A percentile compares a stretch with the other conserved stretches of the same genome.
phyloP scores from a whole-genome alignment of 1,284 basidiomycete species.

The Xerocomus minutiporus region DNA sequence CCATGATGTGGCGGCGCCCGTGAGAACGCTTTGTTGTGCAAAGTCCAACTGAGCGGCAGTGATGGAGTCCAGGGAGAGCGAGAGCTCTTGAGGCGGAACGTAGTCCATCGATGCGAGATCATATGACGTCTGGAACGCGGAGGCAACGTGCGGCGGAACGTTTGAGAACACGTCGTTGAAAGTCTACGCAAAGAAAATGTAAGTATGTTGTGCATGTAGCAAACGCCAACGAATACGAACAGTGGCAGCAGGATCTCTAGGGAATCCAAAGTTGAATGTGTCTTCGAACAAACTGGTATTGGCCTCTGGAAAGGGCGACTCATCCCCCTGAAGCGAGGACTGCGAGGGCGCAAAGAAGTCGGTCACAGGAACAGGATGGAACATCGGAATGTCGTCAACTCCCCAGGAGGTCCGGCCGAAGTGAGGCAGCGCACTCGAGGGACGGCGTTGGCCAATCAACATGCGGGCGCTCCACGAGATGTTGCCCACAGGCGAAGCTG shows the following conservation, averaged over 20 bases:
- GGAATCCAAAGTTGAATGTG: slow-evolving; percentile 36
- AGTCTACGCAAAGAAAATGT: slow-evolving; percentile 6
- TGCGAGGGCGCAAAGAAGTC: slow-evolving; percentile 1
- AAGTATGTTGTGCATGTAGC: not conserved
- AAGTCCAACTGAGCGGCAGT: slow-evolving; percentile 8
- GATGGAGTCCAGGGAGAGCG: slow-evolving; percentile 6
- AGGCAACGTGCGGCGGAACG: slow-evolving; percentile 19
- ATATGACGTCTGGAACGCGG: slow-evolving; percentile 13
- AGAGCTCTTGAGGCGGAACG: slow-evolving; percentile 16
- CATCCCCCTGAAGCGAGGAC: slow-evolving; percentile 37
- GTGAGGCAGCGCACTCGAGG: slow-evolving; percentile 30
- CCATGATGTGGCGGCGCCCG: slow-evolving; percentile 9
- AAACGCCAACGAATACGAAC: slow-evolving; percentile 15
- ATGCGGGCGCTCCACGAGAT: slow-evolving; percentile 41
- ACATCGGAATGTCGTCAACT: slow-evolving; percentile 20
- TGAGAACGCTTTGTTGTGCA: slow-evolving; percentile 1
- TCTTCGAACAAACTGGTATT: slow-evolving; percentile 48
- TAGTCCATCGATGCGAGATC: slow-evolving; percentile 30
- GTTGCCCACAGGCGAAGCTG: slow-evolving; percentile 41
- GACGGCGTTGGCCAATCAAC: slow-evolving; percentile 33
- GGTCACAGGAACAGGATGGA: slow-evolving; percentile 2
- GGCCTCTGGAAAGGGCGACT: slow-evolving; percentile 49
- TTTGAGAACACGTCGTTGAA: slow-evolving; percentile 26
- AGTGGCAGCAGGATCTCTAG: slow-evolving; percentile 14
- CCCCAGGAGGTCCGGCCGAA: slow-evolving; percentile 26